Evolutionary conservation across 2,329 filamentous ascomycete species (phyloP), one percentile per base, ranked within the genome.

Genomic region (Cladophialophora immunda): DNA sequence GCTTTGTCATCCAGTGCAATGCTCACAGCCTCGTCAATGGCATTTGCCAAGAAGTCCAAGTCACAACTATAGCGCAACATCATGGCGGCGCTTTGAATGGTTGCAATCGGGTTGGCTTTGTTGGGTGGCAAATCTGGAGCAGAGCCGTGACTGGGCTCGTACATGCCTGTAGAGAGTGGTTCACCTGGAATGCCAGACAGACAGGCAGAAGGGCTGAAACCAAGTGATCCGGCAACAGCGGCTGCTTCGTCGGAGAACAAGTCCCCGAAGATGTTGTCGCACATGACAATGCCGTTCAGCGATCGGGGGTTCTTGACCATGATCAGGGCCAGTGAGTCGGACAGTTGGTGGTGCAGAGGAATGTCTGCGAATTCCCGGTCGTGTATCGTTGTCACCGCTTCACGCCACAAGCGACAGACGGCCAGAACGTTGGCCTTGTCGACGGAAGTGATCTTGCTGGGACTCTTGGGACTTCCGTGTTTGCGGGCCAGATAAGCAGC

Each of bases 341-440:
- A 96, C 50, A 97, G 86, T 80, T 97, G 93, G 77, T 96, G 93
- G 67, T 89, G 85, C 22, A 94, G 80, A 81, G 90, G 88, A 54
- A 97, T 82, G 76, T 94, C 87, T 2, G 94, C 92, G 79, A 94
- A 97, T 84, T 97, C 94, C 61, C 87, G 87, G 72, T 84, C 85
- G 83, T 96, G 93, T 57, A 92, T 87, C 80, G 94, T 90, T 58
- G 87, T 88, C 54, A 97, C 90, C 1, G 92, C 90, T 80, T 90
- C 92, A 67, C 93, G 85, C 94, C 93, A 97, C 70, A 97, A 83
- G 19, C 94, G 83, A 76, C 89, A 92, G 6, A 92, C 95, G 0
- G 93, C 93, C 70, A 97, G 85, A 41, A 97, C 93, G 77, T 97
- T 97, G 30, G 94, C 94, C 86, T 97, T 97, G 81, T 97, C 94